Base-by-base conservation (phyloP, 2,329 filamentous ascomycete genomes). In the Neonectria sp. region DNA sequence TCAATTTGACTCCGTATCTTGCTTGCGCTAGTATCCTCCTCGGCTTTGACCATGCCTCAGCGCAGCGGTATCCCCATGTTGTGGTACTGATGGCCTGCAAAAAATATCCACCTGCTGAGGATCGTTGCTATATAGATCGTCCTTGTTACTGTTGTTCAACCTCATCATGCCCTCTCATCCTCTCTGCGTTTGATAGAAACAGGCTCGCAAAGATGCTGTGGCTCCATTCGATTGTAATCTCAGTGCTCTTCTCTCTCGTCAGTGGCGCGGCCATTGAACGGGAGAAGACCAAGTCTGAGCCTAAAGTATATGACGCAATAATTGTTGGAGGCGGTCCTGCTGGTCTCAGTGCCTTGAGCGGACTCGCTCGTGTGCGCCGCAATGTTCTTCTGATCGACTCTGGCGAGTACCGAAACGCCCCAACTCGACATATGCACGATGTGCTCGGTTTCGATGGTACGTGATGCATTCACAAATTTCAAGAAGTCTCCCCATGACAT, bases 351-450 rank as follows among this genome's bases (percentile, higher is more conserved):
- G 85, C 84, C 2, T 70, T 88, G 56, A 90, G 88, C 63, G 88
- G 85, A 48, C 82, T 91, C n/a, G 88, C 86, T 7, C 86, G 89
- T 17, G 88, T 91, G 15, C 83, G 85, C 13, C 82, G 88, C 15
- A 86, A 83, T 6, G 84, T 85, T 1, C 78, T 90, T 8, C 75
- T 91, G 48, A 85, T 91, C 60, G 89, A 91, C 75, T 89, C 86
- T 24, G 86, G 84, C 13, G 80, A 84, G 33, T 91, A 91, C 70
- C 86, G 89, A 58, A 91, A 91, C 73, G 82, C 60, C 1, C 79
- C 83, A 0, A 90, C 89, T 0, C 79, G 88, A 15, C 84, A 89
- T 69, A 86, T 90, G 83, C 89, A 91, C 76, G 89, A 91, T 74
- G 86, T 91, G 0, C 80, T 90, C 29, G 88, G 88, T 3, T 87